Conservation (phyloP, 108 stramenopile species). For the Nitzschia sp. region DNA sequence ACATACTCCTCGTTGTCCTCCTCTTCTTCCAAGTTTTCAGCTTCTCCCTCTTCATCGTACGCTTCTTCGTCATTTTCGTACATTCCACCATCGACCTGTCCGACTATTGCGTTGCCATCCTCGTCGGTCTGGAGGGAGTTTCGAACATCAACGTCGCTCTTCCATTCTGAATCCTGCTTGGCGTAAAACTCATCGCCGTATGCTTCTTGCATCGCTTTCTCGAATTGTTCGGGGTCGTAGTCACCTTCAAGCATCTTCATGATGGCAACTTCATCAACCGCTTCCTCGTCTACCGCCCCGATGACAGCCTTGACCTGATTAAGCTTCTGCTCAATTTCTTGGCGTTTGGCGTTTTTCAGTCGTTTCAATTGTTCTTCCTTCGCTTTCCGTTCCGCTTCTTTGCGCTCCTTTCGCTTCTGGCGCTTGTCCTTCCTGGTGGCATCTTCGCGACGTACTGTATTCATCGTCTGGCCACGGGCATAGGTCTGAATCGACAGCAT, state of each 20-base stretch:
- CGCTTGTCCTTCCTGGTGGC: conserved; percentile 91
- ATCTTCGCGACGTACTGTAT: conserved; percentile 90
- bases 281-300: conserved; percentile 47
- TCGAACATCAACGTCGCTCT: conserved; percentile 74
- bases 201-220: conserved; percentile 78
- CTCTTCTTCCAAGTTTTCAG: conserved; percentile 52
- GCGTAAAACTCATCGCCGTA: conserved; percentile 96
- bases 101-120: conserved; percentile 58
- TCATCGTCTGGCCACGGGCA: conserved; percentile 68
- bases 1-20: conserved; percentile 62
- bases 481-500: conserved; percentile 73
- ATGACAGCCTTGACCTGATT: conserved; percentile 80
- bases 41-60: conserved; percentile 48
- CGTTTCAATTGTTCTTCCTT: conserved; percentile 95
- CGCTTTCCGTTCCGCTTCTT: conserved; percentile 90
- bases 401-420: conserved; percentile 85
- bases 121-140: conserved; percentile 52
- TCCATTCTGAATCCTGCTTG: conserved; percentile 86
- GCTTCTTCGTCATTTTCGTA: conserved; percentile 59
- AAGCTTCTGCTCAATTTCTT: conserved; percentile 86
- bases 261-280: conserved; percentile 73
- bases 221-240: conserved; percentile 94
- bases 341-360: conserved; percentile 93
- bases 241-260: conserved; percentile 93
- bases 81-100: conserved; percentile 66